phyloP scores from a whole-genome alignment of 106 monocot genomes.

The Allium cepa region DNA sequence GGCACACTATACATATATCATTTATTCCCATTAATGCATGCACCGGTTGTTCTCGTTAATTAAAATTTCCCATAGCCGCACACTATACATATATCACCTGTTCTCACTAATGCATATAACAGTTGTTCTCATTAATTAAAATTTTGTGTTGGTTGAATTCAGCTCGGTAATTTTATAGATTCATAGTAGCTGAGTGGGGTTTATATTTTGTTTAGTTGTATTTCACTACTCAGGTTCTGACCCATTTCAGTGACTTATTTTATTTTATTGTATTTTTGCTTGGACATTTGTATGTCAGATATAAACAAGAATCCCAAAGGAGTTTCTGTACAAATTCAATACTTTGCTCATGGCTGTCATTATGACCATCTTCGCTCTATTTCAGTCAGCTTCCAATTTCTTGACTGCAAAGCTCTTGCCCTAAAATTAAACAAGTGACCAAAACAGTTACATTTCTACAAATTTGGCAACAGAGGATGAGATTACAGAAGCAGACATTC shows the following conservation, averaged over 20 bases:
- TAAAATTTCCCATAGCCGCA: too few relatives aligned
- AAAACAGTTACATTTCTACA: constrained; percentile 6
- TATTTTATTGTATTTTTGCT: background rate
- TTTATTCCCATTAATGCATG: too few relatives aligned
- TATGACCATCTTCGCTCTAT: constrained; percentile 12
- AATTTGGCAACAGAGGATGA: constrained; percentile 14
- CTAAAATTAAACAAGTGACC: constrained; percentile 10
- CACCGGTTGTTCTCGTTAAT: too few relatives aligned
- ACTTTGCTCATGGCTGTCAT: constrained; percentile 18
- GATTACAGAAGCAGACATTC: constrained; percentile 11
- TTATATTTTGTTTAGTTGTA: too few relatives aligned
- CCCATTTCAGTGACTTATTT: too few relatives aligned
- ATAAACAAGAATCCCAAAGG: constrained; percentile 9
- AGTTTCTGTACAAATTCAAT: constrained; percentile 15
- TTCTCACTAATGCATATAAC: too few relatives aligned
- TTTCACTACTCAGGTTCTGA: too few relatives aligned
- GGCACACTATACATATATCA: too few relatives aligned
- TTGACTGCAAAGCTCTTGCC: constrained; percentile 14
- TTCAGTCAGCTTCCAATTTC: constrained; percentile 6
- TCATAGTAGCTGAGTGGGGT: too few relatives aligned
- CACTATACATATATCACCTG: too few relatives aligned
- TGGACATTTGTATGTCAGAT: background rate
- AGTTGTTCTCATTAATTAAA: constrained; percentile 8
- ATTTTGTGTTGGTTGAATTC: too few relatives aligned
- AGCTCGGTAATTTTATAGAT: too few relatives aligned